Evolutionary conservation across 345 rosid species (phyloP), one percentile per base, ranked within the genome.

Genomic region (Barbarea vulgaris): DNA sequence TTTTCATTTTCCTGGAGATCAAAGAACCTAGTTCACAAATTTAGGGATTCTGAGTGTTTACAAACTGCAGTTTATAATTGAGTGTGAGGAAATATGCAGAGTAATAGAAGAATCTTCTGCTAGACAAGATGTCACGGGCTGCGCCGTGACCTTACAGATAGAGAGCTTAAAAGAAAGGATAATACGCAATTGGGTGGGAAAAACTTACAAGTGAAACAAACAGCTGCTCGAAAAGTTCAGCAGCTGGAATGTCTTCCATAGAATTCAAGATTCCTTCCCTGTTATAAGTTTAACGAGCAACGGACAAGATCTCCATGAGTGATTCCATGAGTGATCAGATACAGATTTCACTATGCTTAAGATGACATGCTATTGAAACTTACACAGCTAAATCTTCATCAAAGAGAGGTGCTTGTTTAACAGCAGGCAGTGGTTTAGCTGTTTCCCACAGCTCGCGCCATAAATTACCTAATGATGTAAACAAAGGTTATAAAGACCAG

Each of bases 371-470:
- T 10, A 44, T 69, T 74, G 61, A 48, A 63, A 86, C 97, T 87
- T 89, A 95, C 99, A 90, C 96, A 53, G 90, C 93, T 78, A 95
- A 85, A 70, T 95, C 99, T 88, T 89, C 97, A 67, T 95, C 99
- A 55, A 83, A 92, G 11, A 95, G 85, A 39, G 99, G 99, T 47
- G 95, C 76, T 77, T 95, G 99, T 79, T 85, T 90, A 73, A 89
- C 87, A 25, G 97, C 97, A 34, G 99, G 99, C 48, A 92, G 64
- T 33, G 96, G 93, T 76, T 85, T 95, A 67, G 99, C 76, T 50
- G 99, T 84, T 77, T 84, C 93, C 99, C 99, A 95, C 41, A 95
- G 88, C 84, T 92, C 97, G 5, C 78, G 91, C 99, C 99, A 95
- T 74, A 95, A 80, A 85, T 95, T 91, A 82, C 97, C 99, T 95